phyloP scores from a whole-genome alignment of 306 rosid species.

The Rosa rugosa region DNA sequence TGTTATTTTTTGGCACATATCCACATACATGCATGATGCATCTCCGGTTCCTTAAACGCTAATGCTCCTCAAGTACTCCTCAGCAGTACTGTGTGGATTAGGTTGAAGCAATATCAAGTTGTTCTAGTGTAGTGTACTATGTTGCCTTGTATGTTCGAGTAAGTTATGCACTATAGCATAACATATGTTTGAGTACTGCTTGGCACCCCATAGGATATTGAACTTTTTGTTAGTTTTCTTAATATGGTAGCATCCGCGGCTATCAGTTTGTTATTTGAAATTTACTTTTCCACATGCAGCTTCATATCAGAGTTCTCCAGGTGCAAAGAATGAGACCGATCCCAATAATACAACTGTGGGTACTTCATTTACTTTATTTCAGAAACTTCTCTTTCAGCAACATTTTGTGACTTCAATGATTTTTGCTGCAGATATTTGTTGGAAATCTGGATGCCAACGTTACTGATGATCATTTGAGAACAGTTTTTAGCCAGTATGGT shows the following conservation, averaged over 20 bases:
- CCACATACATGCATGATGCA: background rate
- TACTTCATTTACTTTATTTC: constrained; percentile 29
- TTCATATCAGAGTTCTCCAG: constrained; percentile 79
- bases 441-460: constrained; percentile 92
- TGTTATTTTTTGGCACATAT: background rate
- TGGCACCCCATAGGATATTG: background rate
- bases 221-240: background rate
- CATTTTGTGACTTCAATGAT: constrained; percentile 26
- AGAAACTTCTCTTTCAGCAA: background rate
- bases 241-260: background rate
- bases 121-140: background rate
- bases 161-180: background rate
- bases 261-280: constrained; percentile 19
- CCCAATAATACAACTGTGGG: constrained; percentile 95
- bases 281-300: constrained; percentile 59
- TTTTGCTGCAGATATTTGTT: constrained; percentile 74
- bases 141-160: background rate
- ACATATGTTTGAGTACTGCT: background rate
- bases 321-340: constrained; percentile 80
- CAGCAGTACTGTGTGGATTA: background rate
- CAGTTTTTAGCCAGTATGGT: constrained; percentile 83
- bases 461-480: constrained; percentile 81
- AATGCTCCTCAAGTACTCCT: background rate
- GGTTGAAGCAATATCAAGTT: background rate
- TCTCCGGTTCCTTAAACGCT: background rate